phyloP scores from a whole-genome alignment of 768 basidiomycete species.

The Krasilnikovozyma curviuscula region DNA sequence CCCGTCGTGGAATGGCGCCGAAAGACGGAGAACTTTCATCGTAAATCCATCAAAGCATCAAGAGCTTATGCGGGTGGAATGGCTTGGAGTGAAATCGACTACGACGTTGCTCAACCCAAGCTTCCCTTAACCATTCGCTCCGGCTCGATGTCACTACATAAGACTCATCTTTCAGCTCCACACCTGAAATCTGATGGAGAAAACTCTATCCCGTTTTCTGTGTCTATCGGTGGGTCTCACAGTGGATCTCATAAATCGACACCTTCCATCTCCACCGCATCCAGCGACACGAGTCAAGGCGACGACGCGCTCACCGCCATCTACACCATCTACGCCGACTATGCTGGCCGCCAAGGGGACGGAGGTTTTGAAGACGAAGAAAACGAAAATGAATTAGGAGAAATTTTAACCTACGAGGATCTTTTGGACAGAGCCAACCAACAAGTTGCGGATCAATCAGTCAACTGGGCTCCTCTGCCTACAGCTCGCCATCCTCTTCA shows the following conservation, averaged over 20 bases:
- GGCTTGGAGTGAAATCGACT: slow-evolving; percentile 12
- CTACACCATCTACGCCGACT: slow-evolving; percentile 23
- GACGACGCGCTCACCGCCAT: slow-evolving; percentile 43
- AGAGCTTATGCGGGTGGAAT: slow-evolving; percentile 41
- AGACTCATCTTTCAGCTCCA: too few species aligned
- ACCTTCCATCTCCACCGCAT: slow-evolving; percentile 7
- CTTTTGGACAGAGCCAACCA: slow-evolving; percentile 74
- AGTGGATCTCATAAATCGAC: too few species aligned
- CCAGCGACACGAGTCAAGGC: slow-evolving; percentile 25
- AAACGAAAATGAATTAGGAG: too few species aligned
- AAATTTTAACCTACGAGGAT: slow-evolving; percentile 40
- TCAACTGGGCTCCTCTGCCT: slow-evolving; percentile 33
- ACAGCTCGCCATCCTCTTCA: slow-evolving; percentile 51
- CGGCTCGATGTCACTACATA: too few species aligned
- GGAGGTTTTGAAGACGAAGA: too few species aligned
- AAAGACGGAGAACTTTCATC: slow-evolving; percentile 84
- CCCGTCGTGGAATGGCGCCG: slow-evolving; percentile 96
- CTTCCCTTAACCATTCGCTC: too few species aligned
- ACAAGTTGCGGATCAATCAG: slow-evolving; percentile 45
- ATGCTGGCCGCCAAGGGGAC: background rate
- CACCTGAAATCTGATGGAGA: too few species aligned
- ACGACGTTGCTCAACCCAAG: too few species aligned
- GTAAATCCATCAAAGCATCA: slow-evolving; percentile 54
- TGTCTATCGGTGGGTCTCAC: too few species aligned
- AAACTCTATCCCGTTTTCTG: too few species aligned